Evolutionary conservation across 1,139 yeast species (phyloP).

Genomic region (Kodamaea derodonti): DNA sequence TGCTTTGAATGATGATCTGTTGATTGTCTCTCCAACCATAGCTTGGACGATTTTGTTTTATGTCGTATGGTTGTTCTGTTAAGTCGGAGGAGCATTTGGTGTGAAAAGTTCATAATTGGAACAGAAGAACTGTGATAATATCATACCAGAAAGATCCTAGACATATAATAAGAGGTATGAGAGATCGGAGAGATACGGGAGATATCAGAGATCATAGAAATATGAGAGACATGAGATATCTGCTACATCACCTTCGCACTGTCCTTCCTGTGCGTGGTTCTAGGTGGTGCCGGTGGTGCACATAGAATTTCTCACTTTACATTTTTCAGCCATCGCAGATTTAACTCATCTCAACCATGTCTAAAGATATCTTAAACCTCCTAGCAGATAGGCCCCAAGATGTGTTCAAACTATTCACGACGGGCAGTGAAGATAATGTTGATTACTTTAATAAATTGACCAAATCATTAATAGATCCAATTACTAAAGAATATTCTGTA

Average conservation of each 20-base stretch:
- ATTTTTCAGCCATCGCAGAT: conserved; percentile 6
- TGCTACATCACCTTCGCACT: no score
- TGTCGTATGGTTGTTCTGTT: no score
- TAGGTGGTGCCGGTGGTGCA: no score
- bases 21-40: conserved; percentile 73
- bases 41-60: conserved; percentile 48
- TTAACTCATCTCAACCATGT: conserved; percentile 10
- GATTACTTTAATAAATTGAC: conserved; percentile 35
- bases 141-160: no score
- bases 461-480: conserved; percentile 61
- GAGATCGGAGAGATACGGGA: not conserved
- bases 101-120: no score
- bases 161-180: not conserved
- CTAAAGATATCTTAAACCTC: conserved; percentile 17
- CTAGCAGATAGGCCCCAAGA: conserved; percentile 24
- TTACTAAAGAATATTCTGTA: conserved; percentile 59
- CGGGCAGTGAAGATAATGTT: conserved; percentile 10
- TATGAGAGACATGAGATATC: no score
- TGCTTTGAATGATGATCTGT: conserved; percentile 61
- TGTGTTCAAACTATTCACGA: conserved; percentile 20
- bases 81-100: no score
- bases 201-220: no score
- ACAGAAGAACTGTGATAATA: no score
- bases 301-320: conserved; percentile 1
- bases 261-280: no score